A percentile compares a stretch with the other conserved stretches of the same genome.
Conservation (phyloP, 225 moss, liverwort and hornwort genomes). For the Climacium dendroides region DNA sequence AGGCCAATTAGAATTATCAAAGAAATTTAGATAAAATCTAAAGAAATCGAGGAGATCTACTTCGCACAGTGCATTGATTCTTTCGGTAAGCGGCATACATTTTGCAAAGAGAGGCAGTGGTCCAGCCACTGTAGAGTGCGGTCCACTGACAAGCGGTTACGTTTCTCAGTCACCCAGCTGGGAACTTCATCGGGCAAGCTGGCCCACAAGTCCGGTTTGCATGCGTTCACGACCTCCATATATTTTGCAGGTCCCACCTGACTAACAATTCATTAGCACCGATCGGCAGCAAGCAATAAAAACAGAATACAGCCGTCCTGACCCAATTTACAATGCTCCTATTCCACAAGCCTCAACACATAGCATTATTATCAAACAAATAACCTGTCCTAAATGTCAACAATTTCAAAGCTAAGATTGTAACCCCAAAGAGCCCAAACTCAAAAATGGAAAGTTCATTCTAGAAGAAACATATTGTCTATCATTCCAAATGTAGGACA, state of each 20-base stretch:
- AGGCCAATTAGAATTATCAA: not conserved
- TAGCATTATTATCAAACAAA: not conserved
- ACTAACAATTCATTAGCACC: slow-evolving; percentile 11
- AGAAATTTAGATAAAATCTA: not conserved
- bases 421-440: not conserved
- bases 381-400: not conserved
- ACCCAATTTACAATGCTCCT: not conserved
- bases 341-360: not conserved
- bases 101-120: slow-evolving; percentile 86
- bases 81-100: slow-evolving; percentile 39
- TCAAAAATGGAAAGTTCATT: not conserved
- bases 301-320: not conserved
- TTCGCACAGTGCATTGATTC: not conserved
- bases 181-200: slow-evolving; percentile 90
- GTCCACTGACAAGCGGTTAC: slow-evolving; percentile 73
- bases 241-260: slow-evolving; percentile 79
- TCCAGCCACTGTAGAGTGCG: slow-evolving; percentile 93
- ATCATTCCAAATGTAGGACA: not conserved
- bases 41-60: not conserved
- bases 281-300: not conserved
- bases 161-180: slow-evolving; percentile 56
- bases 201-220: slow-evolving; percentile 83
- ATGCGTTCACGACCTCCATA: slow-evolving; percentile 80
- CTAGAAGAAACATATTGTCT: too few species aligned
- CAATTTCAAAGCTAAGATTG: not conserved